Percentiles rank a stretch among this genome's conserved stretches.
Conservation (phyloP, 805 yeast species). For the Kockiozyma suomiensis region DNA sequence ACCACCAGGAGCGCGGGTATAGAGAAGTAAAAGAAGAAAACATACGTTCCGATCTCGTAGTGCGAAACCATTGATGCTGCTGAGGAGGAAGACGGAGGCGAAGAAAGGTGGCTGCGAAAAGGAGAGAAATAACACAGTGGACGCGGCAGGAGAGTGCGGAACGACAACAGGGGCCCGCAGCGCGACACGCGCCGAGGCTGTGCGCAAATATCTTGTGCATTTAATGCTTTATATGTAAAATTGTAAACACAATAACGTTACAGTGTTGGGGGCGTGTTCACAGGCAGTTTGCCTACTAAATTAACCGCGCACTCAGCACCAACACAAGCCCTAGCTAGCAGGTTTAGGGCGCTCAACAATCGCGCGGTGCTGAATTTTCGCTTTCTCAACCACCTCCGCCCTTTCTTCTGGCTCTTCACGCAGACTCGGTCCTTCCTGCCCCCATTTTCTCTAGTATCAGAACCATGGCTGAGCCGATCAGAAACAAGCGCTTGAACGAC, state of each 20-base stretch:
- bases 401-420: background rate
- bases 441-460: background rate
- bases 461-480: slow-evolving; percentile 84
- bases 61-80: slow-evolving; percentile 32
- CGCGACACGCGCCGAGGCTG: background rate
- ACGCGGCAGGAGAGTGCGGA: slow-evolving; percentile 1
- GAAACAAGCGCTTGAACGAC: slow-evolving; percentile 66
- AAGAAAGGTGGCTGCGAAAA: background rate
- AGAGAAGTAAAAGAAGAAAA: background rate
- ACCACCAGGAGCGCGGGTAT: background rate
- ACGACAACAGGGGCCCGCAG: slow-evolving; percentile 12
- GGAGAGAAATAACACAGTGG: background rate
- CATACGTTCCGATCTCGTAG: slow-evolving; percentile 33
- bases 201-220: background rate
- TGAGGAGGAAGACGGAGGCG: background rate
- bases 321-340: background rate
- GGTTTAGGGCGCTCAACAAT: slow-evolving; percentile 11
- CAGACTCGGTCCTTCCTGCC: slow-evolving; percentile 13
- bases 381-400: slow-evolving; percentile 8
- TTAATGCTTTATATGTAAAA: background rate
- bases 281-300: background rate
- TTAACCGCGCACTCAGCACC: too few species aligned
- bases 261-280: background rate
- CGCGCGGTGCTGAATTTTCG: slow-evolving; percentile 12
- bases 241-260: background rate